Evolutionary conservation across 345 rosid species (phyloP).

Genomic region (Citrus glauca): DNA sequence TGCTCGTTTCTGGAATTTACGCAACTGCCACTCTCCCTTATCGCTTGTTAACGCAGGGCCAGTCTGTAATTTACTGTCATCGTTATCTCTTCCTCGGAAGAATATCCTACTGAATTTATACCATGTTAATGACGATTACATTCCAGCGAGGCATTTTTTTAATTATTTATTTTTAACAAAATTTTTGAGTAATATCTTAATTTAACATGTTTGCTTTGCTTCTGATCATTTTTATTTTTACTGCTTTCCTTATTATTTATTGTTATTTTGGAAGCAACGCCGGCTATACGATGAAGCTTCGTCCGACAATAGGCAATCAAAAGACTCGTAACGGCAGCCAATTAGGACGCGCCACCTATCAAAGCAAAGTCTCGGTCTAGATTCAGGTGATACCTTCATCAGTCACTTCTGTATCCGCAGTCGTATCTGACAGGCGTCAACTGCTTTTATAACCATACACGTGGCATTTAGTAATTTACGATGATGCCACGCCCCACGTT

Average conservation of each 20-base stretch:
- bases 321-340: neutral
- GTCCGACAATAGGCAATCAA: neutral
- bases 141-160: too few relatives aligned
- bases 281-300: neutral
- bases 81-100: too few relatives aligned
- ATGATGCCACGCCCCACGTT: neutral
- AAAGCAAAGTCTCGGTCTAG: neutral
- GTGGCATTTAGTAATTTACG: neutral
- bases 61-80: neutral
- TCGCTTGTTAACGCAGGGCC: neutral
- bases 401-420: neutral
- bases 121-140: too few relatives aligned
- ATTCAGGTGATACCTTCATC: neutral
- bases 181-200: too few relatives aligned
- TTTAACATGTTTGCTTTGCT: too few relatives aligned
- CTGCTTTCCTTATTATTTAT: neutral
- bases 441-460: conserved; percentile 1
- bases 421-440: neutral
- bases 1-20: neutral
- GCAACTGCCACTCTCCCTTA: neutral
- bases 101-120: too few relatives aligned
- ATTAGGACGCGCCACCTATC: conserved; percentile 2
- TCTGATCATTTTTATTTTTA: too few relatives aligned
- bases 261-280: neutral
- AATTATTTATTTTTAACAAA: too few relatives aligned